Base-by-base conservation (phyloP, 805 yeast genomes). In the Pichia ethanolica region DNA sequence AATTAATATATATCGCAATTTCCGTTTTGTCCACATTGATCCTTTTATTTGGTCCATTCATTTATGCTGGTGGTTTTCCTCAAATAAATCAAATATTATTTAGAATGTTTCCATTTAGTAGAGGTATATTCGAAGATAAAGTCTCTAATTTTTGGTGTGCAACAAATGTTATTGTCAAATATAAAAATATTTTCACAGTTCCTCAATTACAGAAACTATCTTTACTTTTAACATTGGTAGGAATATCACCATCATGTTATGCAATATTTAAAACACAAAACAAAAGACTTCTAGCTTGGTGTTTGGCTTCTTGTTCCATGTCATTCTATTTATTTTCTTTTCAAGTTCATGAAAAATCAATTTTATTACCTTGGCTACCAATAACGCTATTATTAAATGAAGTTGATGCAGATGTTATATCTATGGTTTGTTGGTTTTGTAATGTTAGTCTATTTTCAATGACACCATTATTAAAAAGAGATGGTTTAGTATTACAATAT, bases 111-210 rank as follows among this genome's bases (percentile, higher is more conserved):
- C 99, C 99, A 1, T 91, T 93, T 56, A 78, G 82, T 42, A 77
- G 98, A 62, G 99, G 99, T 0, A 74, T 93, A 7, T 93, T 95
- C 74, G 99, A 93, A 65, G 98, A 93, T 63, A 93, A 93, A 64
- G 98, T 93, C 13, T 96, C 96, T 38, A 93, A 90, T 62, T 85
- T 93, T 60, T 93, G 99, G 99, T 90, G 98, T 66, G 83, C 96
- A n/a, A 71, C 89, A 1, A 93, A 93, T 64, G 71, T 85, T 1
- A 54, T 89, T 10, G 64, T 90, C 62, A 91, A 91, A 63, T 83
- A 88, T 60, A 81, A 78, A 55, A 58, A 67, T 5, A 45, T 73
- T 0, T 83, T 86, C 59, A 63, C 79, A 2, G 71, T 73, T 14
- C 67, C 71, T 12, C 78, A 85, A 57, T 71, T 93, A 42, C 86